phyloP scores from a whole-genome alignment of 164 flowering plant species.

The Echeveria elegans region DNA sequence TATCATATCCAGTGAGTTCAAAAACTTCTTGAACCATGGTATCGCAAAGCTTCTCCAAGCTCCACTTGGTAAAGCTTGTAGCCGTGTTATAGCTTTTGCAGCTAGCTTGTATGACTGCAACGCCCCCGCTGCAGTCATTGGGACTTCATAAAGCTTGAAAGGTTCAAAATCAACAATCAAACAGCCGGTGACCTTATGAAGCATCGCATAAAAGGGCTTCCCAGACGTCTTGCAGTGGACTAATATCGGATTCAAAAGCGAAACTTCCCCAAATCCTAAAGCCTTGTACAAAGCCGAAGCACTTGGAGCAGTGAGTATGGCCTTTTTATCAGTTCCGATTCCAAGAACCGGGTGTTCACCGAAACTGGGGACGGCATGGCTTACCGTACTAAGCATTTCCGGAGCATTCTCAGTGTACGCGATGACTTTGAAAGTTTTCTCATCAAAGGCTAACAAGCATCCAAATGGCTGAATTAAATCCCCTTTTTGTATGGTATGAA shows the following conservation, averaged over 20 bases:
- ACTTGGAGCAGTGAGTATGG: conserved; percentile 69
- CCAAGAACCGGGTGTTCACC: conserved; percentile 70
- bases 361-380: conserved; percentile 82
- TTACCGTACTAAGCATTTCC: conserved; percentile 82
- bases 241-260: conserved; percentile 69
- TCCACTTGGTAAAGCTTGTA: conserved; percentile 82
- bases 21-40: conserved; percentile 78
- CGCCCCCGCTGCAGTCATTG: conserved; percentile 92
- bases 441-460: conserved; percentile 75
- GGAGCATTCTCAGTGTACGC: conserved; percentile 89
- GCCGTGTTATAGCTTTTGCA: conserved; percentile 65
- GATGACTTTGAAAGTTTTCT: conserved; percentile 60
- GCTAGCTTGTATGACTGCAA: conserved; percentile 86
- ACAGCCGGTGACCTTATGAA: conserved; percentile 69
- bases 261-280: conserved; percentile 60
- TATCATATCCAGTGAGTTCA: conserved; percentile 85
- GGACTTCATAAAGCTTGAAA: conserved; percentile 73
- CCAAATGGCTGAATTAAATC: conserved; percentile 76
- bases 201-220: conserved; percentile 77
- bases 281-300: conserved; percentile 76
- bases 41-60: conserved; percentile 66
- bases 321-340: conserved; percentile 63
- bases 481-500: conserved; percentile 78
- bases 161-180: conserved; percentile 80
- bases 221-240: conserved; percentile 86